Conservation (phyloP, 2,329 filamentous ascomycete species). For the Talaromyces sp. region DNA sequence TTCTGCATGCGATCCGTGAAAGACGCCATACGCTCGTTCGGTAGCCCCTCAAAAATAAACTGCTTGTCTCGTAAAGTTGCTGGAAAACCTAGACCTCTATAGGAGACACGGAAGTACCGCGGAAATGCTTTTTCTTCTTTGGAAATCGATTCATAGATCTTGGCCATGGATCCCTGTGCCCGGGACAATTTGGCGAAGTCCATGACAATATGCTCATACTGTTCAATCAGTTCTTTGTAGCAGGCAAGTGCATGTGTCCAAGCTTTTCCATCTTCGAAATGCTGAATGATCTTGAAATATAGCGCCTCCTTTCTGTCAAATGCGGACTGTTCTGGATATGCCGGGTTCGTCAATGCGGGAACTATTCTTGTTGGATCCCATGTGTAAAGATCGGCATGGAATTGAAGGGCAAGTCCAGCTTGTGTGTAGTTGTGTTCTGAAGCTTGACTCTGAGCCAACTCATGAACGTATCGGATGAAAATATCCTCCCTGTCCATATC, state of each 20-base stretch:
- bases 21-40: constrained; percentile 68
- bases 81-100: constrained; percentile 85
- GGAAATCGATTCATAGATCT: constrained; percentile 81
- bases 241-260: constrained; percentile 84
- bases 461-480: constrained; percentile 92
- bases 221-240: constrained; percentile 84
- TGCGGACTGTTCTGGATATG: constrained; percentile 74
- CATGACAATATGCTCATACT: constrained; percentile 84
- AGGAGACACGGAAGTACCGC: constrained; percentile 87
- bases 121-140: constrained; percentile 73
- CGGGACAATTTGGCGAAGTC: constrained; percentile 90
- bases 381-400: constrained; percentile 88
- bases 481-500: constrained; percentile 98
- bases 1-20: constrained; percentile 92
- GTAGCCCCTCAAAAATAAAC: constrained; percentile 81
- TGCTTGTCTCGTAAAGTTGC: constrained; percentile 76
- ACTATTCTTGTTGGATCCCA: constrained; percentile 73
- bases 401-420: constrained; percentile 78
- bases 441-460: constrained; percentile 73
- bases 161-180: constrained; percentile 83
- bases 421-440: constrained; percentile 75
- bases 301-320: constrained; percentile 91
- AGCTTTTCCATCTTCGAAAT: constrained; percentile 89
- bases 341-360: constrained; percentile 63
- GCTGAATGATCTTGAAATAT: constrained; percentile 91